These are phyloP conservation scores for Themeda triandra DNA, from an alignment of 176 grass and related monocot genomes.

Conservation along the genomic window DNA sequence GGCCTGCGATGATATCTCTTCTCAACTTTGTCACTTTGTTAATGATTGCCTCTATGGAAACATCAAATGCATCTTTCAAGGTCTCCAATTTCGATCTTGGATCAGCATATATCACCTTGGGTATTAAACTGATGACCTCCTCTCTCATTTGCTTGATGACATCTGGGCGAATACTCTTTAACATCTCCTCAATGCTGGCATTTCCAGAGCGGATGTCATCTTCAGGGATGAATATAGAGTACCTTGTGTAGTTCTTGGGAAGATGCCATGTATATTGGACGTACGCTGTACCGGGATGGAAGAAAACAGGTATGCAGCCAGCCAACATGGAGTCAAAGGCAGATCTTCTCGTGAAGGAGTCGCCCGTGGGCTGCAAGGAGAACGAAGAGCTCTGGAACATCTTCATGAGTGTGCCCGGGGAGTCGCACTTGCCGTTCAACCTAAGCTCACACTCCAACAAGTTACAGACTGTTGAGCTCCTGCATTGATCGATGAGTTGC, in stretches of 20 bases:
- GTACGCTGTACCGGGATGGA: constrained; percentile 92
- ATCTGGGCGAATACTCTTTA: constrained; percentile 57
- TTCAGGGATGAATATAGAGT: constrained; percentile 94
- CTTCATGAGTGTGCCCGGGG: constrained; percentile 81
- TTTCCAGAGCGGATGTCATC: constrained; percentile 50
- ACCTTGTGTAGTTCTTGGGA: constrained; percentile 82
- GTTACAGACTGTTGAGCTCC: constrained; percentile 60
- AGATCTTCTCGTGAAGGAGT: constrained; percentile 89
- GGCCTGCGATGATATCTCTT: constrained; percentile 59
- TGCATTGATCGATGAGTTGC: constrained; percentile 86
- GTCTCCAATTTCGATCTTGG: constrained; percentile 87
- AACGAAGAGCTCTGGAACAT: constrained; percentile 96
- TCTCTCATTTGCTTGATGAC: constrained; percentile 69
- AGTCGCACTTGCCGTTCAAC: constrained; percentile 79
- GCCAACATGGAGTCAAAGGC: constrained; percentile 92
- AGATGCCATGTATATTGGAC: constrained; percentile 95
- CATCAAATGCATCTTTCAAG: constrained; percentile 84
- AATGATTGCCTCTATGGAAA: constrained; percentile 73
- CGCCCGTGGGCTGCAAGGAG: constrained; percentile 90
- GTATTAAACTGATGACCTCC: constrained; percentile 86
- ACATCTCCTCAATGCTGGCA: constrained; percentile 63
- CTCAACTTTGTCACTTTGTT: constrained; percentile 78
- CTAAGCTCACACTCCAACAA: constrained; percentile 89
- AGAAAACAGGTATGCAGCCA: constrained; percentile 94
- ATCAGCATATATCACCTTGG: constrained; percentile 85